Base-by-base conservation (phyloP, 2,329 filamentous ascomycete species). In the Coniochaeta sp. region DNA sequence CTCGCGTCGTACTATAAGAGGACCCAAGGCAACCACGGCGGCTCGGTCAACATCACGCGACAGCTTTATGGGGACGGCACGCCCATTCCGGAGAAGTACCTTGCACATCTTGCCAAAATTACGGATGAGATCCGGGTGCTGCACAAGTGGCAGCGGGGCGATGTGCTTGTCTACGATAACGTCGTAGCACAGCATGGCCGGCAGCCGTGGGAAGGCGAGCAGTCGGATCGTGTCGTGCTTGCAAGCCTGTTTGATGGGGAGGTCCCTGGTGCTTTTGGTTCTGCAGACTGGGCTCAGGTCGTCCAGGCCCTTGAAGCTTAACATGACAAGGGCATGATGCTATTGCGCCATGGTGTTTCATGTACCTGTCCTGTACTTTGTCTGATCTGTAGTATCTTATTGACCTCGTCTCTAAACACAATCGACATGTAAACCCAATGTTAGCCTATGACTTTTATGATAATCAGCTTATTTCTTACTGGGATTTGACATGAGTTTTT, bases 151-250 rank as follows among this genome's bases (percentile, higher is more conserved):
- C 67, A 79, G 65, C 67, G 68, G 14, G 77, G 77, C 0, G 78
- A 80, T 68, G 75, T 81, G 4, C 67, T 80, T 12, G 76, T 81
- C 0, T 80, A 73, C 66, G 77, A 81, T 64, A 81, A 81, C 65
- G 65, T 77, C 17, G 74, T 80, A 66, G 73, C 77, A 1, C 79
- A 81, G 68, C 78, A 81, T 69, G 78, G 77, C 2, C 69, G 78
- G 58, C 69, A 80, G 66, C 77, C 78, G 0, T 80, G 78, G 79
- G 67, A 74, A 58, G 77, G 77, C 5, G 72, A 77, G 58, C 78
- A 80, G 64, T 63, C 65, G 1, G 77, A 80, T 67, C 72, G 77
- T 0, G 72, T 80, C 1, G 70, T 81, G 2, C 62, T 80, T 65
- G 78, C 78, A 8, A 80, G 77, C 65, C 62, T 80, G 24, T 80